A percentile compares a stretch with the other conserved stretches of the same genome.
phyloP scores from a whole-genome alignment of 228 moss, liverwort and hornwort genomes.

The Sphagnum magellanicum region DNA sequence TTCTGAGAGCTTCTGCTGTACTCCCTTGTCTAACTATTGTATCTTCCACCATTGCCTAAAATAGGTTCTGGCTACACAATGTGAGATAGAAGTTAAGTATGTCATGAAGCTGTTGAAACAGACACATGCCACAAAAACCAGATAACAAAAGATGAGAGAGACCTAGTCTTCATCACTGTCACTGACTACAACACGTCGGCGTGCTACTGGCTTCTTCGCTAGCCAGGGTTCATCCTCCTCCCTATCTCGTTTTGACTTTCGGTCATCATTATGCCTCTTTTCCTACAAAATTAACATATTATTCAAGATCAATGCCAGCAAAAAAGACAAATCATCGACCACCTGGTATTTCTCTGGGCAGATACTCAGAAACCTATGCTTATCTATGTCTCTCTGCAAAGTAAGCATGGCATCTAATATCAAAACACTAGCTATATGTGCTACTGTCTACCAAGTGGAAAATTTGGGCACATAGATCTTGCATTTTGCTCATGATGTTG shows the following conservation, averaged over 20 bases:
- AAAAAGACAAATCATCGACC: neutral
- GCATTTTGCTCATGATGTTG: neutral
- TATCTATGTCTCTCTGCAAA: neutral
- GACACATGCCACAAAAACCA: too few relatives aligned
- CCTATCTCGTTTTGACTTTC: constrained; percentile 67
- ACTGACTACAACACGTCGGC: constrained; percentile 86
- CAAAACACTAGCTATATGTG: neutral
- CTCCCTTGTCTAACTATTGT: too few relatives aligned
- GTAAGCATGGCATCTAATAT: neutral
- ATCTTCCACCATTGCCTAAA: too few relatives aligned
- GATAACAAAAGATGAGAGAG: too few relatives aligned
- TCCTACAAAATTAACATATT: constrained; percentile 32
- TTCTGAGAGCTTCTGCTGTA: too few relatives aligned
- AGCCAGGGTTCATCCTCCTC: constrained; percentile 71
- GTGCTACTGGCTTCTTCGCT: constrained; percentile 66
- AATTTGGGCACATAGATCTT: neutral
- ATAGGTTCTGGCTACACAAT: too few relatives aligned
- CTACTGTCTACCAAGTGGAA: neutral
- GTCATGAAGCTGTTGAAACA: too few relatives aligned
- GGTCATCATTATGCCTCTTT: constrained; percentile 75
- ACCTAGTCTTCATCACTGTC: constrained; percentile 72
- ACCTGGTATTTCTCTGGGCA: neutral
- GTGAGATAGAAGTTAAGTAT: too few relatives aligned
- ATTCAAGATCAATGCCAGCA: neutral
- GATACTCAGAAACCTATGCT: neutral